Evolutionary conservation across 495 filamentous ascomycete genomes (phyloP), one percentile per base, ranked within the genome.

Genomic region (Parathielavia appendiculata): DNA sequence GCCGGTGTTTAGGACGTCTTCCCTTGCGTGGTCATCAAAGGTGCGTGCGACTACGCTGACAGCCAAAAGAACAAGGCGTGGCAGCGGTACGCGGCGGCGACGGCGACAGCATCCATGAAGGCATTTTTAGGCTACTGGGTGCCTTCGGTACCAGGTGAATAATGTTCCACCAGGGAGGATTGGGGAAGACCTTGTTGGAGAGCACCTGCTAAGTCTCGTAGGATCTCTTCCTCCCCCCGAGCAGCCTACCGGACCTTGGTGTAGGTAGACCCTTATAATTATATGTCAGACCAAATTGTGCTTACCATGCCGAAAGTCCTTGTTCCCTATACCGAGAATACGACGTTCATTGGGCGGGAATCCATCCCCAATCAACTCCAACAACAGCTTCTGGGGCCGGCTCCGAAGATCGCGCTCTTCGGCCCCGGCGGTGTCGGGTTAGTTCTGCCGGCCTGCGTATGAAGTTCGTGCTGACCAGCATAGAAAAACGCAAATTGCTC

Each of bases 401-500:
- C 30, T 34, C 41, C 35, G 16, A 55, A 71, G 35, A 67, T 66
- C 3, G 70, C 76, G 9, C 67, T 80, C 36, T 66, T 60, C 49
- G 77, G 77, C 2, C 63, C 81, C 17, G 79, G 77, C n/a, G 79
- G 79, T 16, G 69, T 80, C 36, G 78, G 78, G 77, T 80, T 69
- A 59, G 66, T 51, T 26, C n/a, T 13, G 1, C n/a, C 58, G 38
- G 58, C 56, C 50, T n/a, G 22, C 14, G n/a, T 45, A 13, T 53
- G 51, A 32, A 54, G 5, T 39, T 6, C 20, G 5, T 7, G n/a
- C 40, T 55, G 30, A 54, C 20, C 20, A 6, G 9, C 6, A 4
- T 57, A 81, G 76, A 12, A 83, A 83, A 69, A 76, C 77, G n/a
- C n/a, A 82, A 54, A 73, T 81, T 46, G 79, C 80, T 4, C 75